These are phyloP conservation scores for Fusarium sp. DNA, from an alignment of 2,329 filamentous ascomycete genomes.

Conservation along the genomic window DNA sequence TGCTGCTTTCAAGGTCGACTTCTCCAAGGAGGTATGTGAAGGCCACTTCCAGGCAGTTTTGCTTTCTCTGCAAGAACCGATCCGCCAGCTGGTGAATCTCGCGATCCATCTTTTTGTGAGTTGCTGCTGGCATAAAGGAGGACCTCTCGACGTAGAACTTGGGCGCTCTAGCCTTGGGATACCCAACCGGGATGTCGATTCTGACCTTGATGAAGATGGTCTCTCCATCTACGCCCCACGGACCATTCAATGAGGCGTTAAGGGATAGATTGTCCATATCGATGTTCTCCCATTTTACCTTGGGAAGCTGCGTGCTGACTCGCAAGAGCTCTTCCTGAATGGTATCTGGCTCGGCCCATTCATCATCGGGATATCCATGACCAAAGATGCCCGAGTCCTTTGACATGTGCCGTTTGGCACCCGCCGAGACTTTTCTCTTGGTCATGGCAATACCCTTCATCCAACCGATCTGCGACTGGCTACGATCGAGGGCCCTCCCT, in stretches of 20 bases:
- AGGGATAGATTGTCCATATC: constrained; percentile 68
- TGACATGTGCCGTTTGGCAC: constrained; percentile 56
- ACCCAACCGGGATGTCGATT: constrained; percentile 65
- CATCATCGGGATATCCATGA: constrained; percentile 60
- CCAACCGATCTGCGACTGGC: constrained; percentile 69
- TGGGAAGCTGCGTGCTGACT: constrained; percentile 67
- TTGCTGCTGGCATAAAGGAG: constrained; percentile 66
- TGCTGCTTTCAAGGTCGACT: constrained; percentile 66
- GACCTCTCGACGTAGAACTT: constrained; percentile 68
- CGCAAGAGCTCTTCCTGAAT: constrained; percentile 71
- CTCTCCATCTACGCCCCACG: constrained; percentile 65
- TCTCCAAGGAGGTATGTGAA: constrained; percentile 71
- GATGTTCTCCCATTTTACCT: constrained; percentile 69
- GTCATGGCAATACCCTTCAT: constrained; percentile 73
- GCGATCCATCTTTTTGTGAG: constrained; percentile 58
- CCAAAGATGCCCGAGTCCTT: constrained; percentile 62
- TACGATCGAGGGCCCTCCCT: constrained; percentile 55
- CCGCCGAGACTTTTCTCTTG: constrained; percentile 58
- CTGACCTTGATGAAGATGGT: constrained; percentile 69
- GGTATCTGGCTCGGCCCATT: constrained; percentile 68
- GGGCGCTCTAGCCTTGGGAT: constrained; percentile 65
- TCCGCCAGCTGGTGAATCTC: constrained; percentile 65
- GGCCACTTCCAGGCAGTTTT: constrained; percentile 68
- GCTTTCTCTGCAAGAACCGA: constrained; percentile 63
- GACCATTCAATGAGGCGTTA: constrained; percentile 68